Percentiles rank a stretch among this genome's conserved stretches.
Conservation (phyloP, 331 rosid genomes). For the Pyracantha coccinea region DNA sequence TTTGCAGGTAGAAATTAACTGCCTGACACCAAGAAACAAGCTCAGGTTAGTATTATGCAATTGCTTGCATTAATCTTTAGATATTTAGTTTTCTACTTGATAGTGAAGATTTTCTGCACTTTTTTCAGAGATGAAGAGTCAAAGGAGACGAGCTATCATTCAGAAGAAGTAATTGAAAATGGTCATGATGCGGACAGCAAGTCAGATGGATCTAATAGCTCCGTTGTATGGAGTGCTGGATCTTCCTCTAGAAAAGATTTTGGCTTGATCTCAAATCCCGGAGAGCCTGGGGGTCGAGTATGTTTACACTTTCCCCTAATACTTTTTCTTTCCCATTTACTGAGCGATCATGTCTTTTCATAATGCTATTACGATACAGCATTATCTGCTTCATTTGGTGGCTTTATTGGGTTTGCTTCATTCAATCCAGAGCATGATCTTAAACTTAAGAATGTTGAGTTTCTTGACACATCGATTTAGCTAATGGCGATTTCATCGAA, state of each 20-base stretch:
- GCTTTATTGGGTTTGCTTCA: background rate
- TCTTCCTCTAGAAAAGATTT: constrained; percentile 37
- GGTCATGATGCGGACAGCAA: constrained; percentile 21
- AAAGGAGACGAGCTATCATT: constrained; percentile 10
- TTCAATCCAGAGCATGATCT: background rate
- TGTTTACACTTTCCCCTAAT: constrained; percentile 2
- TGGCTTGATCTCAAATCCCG: constrained; percentile 32
- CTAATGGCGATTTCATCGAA: background rate
- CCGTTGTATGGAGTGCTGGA: constrained; percentile 22
- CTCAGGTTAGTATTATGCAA: constrained; percentile 23
- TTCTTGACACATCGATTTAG: background rate
- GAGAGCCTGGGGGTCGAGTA: constrained; percentile 41
- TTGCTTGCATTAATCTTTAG: background rate
- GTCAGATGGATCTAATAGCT: constrained; percentile 30
- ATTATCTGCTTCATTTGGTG: background rate
- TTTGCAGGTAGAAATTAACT: constrained; percentile 44
- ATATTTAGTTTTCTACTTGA: background rate
- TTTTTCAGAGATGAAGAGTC: constrained; percentile 28
- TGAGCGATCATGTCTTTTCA: background rate
- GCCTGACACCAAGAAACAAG: constrained; percentile 32
- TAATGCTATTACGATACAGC: background rate
- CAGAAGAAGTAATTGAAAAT: constrained; percentile 13
- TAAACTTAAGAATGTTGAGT: background rate
- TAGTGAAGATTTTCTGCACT: constrained; percentile 1
- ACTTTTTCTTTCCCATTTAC: background rate